A percentile compares a stretch with the other conserved stretches of the same genome.
Evolutionary conservation across 75 land plant genomes (phyloP).

Genomic region (Pseudotsuga menziesii): DNA sequence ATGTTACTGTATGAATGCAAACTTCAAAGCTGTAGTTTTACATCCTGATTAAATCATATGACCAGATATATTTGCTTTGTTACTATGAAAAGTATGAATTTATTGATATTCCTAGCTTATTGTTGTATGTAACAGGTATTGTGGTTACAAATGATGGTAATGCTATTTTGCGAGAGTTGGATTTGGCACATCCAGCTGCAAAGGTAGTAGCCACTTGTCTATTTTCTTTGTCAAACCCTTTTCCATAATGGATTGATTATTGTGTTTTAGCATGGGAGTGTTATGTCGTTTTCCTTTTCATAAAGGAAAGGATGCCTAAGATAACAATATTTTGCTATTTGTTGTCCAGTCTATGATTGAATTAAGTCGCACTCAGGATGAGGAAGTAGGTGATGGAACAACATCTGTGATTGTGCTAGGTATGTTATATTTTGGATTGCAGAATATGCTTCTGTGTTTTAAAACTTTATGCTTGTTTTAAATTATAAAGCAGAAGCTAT

Average conservation of each 20-base stretch:
- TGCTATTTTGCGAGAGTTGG: slow-evolving; percentile 91
- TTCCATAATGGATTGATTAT: neutral
- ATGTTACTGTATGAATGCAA: neutral
- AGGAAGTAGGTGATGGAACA: slow-evolving; percentile 99
- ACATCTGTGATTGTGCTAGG: slow-evolving; percentile 96
- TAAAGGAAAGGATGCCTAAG: neutral
- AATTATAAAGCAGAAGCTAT: too few species aligned
- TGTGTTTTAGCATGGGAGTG: neutral
- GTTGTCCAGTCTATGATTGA: slow-evolving; percentile 86
- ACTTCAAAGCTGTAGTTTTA: neutral
- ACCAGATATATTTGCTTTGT: neutral
- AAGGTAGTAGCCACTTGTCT: slow-evolving; percentile 52
- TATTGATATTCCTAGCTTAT: neutral
- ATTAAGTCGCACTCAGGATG: slow-evolving; percentile 97
- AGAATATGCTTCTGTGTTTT: neutral
- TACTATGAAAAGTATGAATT: neutral
- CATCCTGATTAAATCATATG: neutral
- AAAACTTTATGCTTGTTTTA: too few species aligned
- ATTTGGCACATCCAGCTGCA: slow-evolving; percentile 97
- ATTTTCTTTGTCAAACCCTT: neutral
- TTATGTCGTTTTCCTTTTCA: neutral
- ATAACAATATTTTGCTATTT: slow-evolving; percentile 1
- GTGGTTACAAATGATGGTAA: slow-evolving; percentile 99
- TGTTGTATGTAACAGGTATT: slow-evolving; percentile 51
- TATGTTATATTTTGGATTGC: slow-evolving; percentile 19